These are phyloP conservation scores for Glonium stellatum DNA, from an alignment of 495 filamentous ascomycete genomes.

Conservation along the genomic window DNA sequence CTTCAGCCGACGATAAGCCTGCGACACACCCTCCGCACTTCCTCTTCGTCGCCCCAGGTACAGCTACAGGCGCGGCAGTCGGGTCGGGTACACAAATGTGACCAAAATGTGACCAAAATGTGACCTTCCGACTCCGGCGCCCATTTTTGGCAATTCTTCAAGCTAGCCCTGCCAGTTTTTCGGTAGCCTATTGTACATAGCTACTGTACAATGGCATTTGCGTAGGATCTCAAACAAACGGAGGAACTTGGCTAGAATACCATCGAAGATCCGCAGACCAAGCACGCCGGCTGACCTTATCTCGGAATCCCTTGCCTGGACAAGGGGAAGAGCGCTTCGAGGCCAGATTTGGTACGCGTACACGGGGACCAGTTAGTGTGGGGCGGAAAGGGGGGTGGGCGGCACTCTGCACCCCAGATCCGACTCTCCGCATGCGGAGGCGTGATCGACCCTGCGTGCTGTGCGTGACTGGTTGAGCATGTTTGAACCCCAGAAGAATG, in stretches of 20 bases:
- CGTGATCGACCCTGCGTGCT: conserved; percentile 12
- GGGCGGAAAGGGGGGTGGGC: background rate
- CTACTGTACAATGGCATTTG: no score
- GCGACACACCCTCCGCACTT: background rate
- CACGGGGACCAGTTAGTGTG: background rate
- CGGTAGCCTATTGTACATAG: no score
- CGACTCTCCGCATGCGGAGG: conserved; percentile 15
- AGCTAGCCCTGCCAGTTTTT: background rate
- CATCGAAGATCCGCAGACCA: background rate
- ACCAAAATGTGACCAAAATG: no score
- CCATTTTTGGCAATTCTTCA: background rate
- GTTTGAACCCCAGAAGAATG: background rate
- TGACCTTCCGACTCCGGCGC: background rate
- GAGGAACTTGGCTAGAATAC: background rate
- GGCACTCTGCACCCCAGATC: conserved; percentile 20
- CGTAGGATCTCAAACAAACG: no score
- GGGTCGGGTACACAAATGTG: background rate
- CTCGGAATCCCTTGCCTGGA: background rate
- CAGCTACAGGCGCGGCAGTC: background rate
- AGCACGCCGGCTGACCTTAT: background rate
- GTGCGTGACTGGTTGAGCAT: background rate
- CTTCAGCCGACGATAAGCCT: conserved; percentile 21
- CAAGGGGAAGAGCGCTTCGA: background rate
- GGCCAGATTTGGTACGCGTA: background rate
- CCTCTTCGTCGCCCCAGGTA: background rate